Evolutionary conservation across 495 filamentous ascomycete genomes (phyloP), one percentile per base, ranked within the genome.

Genomic region (Alectoria sarmentosa): DNA sequence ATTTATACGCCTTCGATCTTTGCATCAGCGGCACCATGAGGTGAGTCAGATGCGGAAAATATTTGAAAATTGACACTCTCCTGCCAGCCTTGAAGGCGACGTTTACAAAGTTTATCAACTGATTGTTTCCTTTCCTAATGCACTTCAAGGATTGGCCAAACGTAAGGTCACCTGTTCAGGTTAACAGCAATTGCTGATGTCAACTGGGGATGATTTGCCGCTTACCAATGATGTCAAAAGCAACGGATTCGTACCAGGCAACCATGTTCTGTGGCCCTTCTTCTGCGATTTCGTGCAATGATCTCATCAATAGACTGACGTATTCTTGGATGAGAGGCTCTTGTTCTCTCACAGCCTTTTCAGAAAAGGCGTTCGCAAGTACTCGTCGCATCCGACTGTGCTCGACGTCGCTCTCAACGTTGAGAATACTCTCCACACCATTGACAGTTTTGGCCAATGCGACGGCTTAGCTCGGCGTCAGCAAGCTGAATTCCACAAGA

Each of bases 291-390:
- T 11, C 46, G 46, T 49, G 46, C 46, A 49, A 28, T 0, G 46
- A 49, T n/a, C 3, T 49, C 46, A 49, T 49, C 2, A 49, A 49
- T 14, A 49, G 14, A 15, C 28, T 7, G 23, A 49, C 23, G 13
- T 49, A 49, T 49, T 28, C 46, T 49, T 49, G 46, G 2, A 49
- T 49, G 46, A 49, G 46, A 28, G 46, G 46, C 46, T 49, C 46
- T 23, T 46, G 42, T 46, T 46, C 42, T 46, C 42, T 46, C 42
- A 46, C 2, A 23, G 42, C 42, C 42, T 46, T 46, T 23, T 46
- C 42, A 11, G 42, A 46, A 23, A 46, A 46, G 42, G 42, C 42
- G 42, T 46, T 19, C 21, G 42, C 21, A 46, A 46, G 42, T 46
- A 46, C 42, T 23, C 42, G 42, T 46, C 42, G 42, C 42, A 46